phyloP scores from a whole-genome alignment of 441 rosid species.

The Adansonia gregorii region DNA sequence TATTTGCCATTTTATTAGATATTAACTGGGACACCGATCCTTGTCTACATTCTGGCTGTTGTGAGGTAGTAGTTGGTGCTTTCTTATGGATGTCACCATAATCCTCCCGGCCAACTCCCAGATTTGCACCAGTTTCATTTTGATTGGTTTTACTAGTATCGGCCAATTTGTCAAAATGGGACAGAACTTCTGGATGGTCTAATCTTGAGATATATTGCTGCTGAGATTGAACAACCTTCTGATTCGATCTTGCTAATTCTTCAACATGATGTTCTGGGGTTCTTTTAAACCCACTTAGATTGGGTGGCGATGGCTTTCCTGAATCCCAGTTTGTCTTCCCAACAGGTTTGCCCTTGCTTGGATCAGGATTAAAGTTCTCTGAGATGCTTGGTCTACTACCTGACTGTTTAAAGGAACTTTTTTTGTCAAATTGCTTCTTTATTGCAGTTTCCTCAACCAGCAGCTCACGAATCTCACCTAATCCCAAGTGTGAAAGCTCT shows the following conservation, averaged over 20 bases:
- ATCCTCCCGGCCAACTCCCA: slow-evolving; percentile 60
- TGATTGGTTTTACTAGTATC: slow-evolving; percentile 60
- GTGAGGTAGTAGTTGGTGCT: slow-evolving; percentile 42
- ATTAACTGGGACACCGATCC: slow-evolving; percentile 48
- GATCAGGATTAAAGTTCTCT: slow-evolving; percentile 57
- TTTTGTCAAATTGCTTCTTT: slow-evolving; percentile 62
- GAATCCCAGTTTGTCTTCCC: slow-evolving; percentile 55
- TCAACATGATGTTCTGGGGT: slow-evolving; percentile 55
- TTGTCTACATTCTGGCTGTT: slow-evolving; percentile 54
- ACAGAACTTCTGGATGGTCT: slow-evolving; percentile 51
- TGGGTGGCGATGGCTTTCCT: slow-evolving; percentile 58
- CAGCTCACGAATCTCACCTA: slow-evolving; percentile 91
- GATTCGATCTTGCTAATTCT: slow-evolving; percentile 49
- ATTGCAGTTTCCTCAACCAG: slow-evolving; percentile 54
- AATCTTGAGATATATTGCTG: slow-evolving; percentile 47
- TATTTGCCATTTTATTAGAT: slow-evolving; percentile 37
- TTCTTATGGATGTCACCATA: slow-evolving; percentile 74
- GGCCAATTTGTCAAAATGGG: slow-evolving; percentile 46
- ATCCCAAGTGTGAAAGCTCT: slow-evolving; percentile 84
- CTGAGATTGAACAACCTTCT: slow-evolving; percentile 53
- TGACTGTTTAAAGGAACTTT: slow-evolving; percentile 60
- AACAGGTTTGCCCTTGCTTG: slow-evolving; percentile 56
- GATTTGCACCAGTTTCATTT: slow-evolving; percentile 48
- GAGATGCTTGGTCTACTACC: slow-evolving; percentile 60
- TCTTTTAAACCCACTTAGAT: slow-evolving; percentile 49